phyloP scores from a whole-genome alignment of 495 filamentous ascomycete genomes.

The Chaetomium tenue region DNA sequence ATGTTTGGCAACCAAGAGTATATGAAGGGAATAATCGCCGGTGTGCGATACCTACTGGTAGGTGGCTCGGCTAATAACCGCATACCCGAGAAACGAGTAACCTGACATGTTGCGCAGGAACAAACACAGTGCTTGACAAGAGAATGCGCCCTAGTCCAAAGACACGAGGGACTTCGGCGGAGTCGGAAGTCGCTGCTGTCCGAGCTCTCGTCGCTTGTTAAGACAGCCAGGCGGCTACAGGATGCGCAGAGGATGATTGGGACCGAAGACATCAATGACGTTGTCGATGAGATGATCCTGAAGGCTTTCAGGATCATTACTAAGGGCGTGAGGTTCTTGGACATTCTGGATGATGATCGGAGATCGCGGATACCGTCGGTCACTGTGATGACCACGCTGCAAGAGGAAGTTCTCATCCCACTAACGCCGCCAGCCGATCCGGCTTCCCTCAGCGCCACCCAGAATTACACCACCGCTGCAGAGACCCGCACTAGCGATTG shows the following conservation, averaged over 20 bases:
- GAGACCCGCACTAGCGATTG: slow-evolving; percentile 37
- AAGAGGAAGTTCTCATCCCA: slow-evolving; percentile 61
- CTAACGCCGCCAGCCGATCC: slow-evolving; percentile 71
- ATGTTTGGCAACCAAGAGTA: slow-evolving; percentile 85
- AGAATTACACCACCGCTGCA: slow-evolving; percentile 39
- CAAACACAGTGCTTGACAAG: slow-evolving; percentile 82
- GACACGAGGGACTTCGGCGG: slow-evolving; percentile 71
- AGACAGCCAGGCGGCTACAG: slow-evolving; percentile 78
- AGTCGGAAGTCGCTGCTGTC: slow-evolving; percentile 82
- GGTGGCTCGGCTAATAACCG: slow-evolving; percentile 34
- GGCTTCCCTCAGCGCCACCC: slow-evolving; percentile 39
- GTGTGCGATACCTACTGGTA: slow-evolving; percentile 86
- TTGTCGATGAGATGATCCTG: slow-evolving; percentile 87
- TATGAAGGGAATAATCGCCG: slow-evolving; percentile 88
- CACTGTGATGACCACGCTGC: slow-evolving; percentile 58
- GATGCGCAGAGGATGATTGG: slow-evolving; percentile 53
- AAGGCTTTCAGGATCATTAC: slow-evolving; percentile 94
- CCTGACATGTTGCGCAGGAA: slow-evolving; percentile 56
- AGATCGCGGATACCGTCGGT: slow-evolving; percentile 50
- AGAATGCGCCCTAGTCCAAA: slow-evolving; percentile 69
- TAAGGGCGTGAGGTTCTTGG: slow-evolving; percentile 86
- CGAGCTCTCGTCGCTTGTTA: slow-evolving; percentile 85
- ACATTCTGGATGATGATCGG: slow-evolving; percentile 75
- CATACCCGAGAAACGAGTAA: slow-evolving; percentile 6
- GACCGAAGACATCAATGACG: slow-evolving; percentile 62